A percentile compares a stretch with the other conserved stretches of the same genome.
Evolutionary conservation across 108 stramenopile genomes (phyloP).

Genomic region (Cyclotella cryptica): DNA sequence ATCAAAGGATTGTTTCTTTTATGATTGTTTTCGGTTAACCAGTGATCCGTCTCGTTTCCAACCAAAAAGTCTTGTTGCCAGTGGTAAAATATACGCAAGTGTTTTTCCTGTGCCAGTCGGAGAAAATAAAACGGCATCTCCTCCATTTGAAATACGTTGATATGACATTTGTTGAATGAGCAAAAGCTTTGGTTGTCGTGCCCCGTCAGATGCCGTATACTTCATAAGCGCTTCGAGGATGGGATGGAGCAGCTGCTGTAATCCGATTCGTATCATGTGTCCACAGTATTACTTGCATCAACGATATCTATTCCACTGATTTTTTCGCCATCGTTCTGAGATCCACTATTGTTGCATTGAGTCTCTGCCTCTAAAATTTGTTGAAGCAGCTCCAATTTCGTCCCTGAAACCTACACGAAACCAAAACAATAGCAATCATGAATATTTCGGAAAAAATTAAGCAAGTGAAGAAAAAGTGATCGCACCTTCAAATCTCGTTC

Average conservation of each 20-base stretch:
- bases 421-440: not conserved
- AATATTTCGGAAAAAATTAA: not conserved
- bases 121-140: constrained; percentile 56
- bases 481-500: constrained; percentile 29
- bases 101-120: constrained; percentile 65
- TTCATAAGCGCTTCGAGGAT: constrained; percentile 30
- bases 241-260: constrained; percentile 18
- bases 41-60: constrained; percentile 50
- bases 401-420: constrained; percentile 25
- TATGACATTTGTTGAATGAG: constrained; percentile 59
- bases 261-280: not conserved
- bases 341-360: not conserved
- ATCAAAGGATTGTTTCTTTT: constrained; percentile 32
- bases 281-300: not conserved
- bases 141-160: constrained; percentile 44
- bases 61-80: constrained; percentile 33
- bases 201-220: constrained; percentile 26
- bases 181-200: constrained; percentile 39
- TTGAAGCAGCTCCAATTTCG: constrained; percentile 28
- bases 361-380: not conserved
- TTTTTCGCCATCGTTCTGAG: constrained; percentile 5
- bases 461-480: not conserved
- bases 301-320: not conserved
- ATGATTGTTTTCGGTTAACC: constrained; percentile 14
- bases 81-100: constrained; percentile 52